Conservation (phyloP, 108 stramenopile genomes). For the Nitzschia inconspicua region DNA sequence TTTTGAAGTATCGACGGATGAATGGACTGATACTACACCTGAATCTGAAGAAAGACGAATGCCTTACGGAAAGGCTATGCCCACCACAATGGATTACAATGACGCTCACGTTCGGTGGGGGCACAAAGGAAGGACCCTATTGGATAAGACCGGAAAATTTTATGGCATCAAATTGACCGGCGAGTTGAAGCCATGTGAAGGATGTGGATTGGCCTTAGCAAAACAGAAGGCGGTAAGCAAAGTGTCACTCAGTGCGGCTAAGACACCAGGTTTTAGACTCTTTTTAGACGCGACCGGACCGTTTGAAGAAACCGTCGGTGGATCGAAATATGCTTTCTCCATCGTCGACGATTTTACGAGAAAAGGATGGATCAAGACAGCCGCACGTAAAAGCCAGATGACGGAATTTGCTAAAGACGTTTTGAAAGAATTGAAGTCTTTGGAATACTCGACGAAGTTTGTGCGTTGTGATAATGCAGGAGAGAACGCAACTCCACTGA, state of each 20-base stretch:
- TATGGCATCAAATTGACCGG: background rate
- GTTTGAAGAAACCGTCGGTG: background rate
- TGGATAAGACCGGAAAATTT: background rate
- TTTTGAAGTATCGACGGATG: no score
- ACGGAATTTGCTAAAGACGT: background rate
- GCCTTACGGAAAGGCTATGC: background rate
- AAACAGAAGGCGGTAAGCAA: background rate
- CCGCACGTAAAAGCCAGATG: background rate
- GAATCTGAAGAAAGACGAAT: background rate
- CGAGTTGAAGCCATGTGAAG: background rate
- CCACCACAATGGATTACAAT: background rate
- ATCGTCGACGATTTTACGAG: background rate
- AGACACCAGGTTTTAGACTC: background rate
- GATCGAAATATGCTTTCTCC: no score
- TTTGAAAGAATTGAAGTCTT: background rate
- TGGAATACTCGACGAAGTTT: background rate
- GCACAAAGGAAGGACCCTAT: background rate
- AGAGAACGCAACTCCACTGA: background rate
- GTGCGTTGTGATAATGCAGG: conserved; percentile 1
- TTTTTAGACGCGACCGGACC: background rate
- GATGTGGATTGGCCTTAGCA: background rate
- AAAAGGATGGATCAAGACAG: background rate
- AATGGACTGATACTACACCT: background rate
- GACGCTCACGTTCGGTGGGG: no score
- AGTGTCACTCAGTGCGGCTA: background rate